These are phyloP conservation scores for Rubus idaeus DNA, from an alignment of 306 rosid species.

Conservation along the genomic window DNA sequence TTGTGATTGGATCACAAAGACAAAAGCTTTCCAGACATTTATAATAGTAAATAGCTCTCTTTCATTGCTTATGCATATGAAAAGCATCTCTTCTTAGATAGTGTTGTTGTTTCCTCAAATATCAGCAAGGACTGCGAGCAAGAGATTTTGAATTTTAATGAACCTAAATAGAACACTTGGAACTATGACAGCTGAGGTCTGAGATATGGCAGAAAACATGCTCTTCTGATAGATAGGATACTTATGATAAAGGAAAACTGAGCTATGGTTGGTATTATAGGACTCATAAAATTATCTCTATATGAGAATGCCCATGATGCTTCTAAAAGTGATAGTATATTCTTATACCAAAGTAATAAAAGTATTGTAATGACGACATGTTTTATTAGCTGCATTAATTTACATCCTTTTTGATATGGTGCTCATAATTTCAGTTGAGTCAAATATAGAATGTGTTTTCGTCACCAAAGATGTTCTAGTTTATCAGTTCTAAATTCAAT, in stretches of 20 bases:
- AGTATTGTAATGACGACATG: not conserved
- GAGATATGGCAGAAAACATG: slow-evolving; percentile 11
- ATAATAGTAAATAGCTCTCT: not conserved
- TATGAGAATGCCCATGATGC: not conserved
- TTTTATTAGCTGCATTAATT: not conserved
- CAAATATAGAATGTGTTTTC: not conserved
- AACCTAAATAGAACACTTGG: not conserved
- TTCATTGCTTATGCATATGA: not conserved
- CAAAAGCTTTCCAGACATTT: not conserved
- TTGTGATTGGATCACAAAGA: not conserved
- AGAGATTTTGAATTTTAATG: not conserved
- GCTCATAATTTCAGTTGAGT: not conserved
- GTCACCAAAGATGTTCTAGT: slow-evolving; percentile 1
- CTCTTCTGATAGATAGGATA: not conserved
- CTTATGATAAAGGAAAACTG: not conserved
- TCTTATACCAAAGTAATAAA: not conserved
- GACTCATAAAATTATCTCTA: not conserved
- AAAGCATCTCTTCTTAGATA: not conserved
- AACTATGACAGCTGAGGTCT: slow-evolving; percentile 1
- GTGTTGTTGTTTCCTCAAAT: not conserved
- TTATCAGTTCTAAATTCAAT: slow-evolving; percentile 14
- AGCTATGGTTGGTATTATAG: not conserved
- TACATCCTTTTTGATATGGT: not conserved
- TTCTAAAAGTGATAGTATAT: not conserved
- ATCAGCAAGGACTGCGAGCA: not conserved